Conservation (phyloP, 1,139 yeast genomes). For the Saccharomyces hybrid region DNA sequence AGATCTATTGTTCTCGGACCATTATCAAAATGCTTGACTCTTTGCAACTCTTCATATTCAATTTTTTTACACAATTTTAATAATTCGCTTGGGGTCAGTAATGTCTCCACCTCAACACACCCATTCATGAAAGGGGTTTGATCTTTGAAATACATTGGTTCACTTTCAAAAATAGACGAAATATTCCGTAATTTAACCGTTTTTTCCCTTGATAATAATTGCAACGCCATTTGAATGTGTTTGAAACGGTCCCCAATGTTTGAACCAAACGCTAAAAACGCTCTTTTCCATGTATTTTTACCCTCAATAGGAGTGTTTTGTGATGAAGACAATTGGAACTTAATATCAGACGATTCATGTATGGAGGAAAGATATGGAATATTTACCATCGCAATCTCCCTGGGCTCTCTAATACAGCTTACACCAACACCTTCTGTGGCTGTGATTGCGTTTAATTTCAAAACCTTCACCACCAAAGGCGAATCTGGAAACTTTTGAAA, state of each 20-base stretch:
- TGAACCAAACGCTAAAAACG: conserved; percentile 82
- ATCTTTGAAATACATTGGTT: conserved; percentile 83
- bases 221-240: conserved; percentile 55
- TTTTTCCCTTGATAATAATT: conserved; percentile 37
- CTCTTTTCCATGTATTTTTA: conserved; percentile 40
- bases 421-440: conserved; percentile 91
- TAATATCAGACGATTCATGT: neutral
- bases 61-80: conserved; percentile 58
- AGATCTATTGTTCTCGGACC: conserved; percentile 90
- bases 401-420: conserved; percentile 45
- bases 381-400: conserved; percentile 28
- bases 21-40: conserved; percentile 74
- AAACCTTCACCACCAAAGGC: conserved; percentile 52
- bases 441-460: conserved; percentile 83
- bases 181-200: conserved; percentile 47
- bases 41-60: conserved; percentile 62
- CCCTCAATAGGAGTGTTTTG: conserved; percentile 3
- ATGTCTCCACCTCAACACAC: conserved; percentile 54
- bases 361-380: neutral
- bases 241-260: conserved; percentile 66
- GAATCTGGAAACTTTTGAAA: conserved; percentile 24
- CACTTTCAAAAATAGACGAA: conserved; percentile 77
- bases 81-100: conserved; percentile 55
- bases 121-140: conserved; percentile 86
- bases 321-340: conserved; percentile 27